These are phyloP conservation scores for Boletus reticulatus DNA, from an alignment of 768 basidiomycete species.

Conservation along the genomic window DNA sequence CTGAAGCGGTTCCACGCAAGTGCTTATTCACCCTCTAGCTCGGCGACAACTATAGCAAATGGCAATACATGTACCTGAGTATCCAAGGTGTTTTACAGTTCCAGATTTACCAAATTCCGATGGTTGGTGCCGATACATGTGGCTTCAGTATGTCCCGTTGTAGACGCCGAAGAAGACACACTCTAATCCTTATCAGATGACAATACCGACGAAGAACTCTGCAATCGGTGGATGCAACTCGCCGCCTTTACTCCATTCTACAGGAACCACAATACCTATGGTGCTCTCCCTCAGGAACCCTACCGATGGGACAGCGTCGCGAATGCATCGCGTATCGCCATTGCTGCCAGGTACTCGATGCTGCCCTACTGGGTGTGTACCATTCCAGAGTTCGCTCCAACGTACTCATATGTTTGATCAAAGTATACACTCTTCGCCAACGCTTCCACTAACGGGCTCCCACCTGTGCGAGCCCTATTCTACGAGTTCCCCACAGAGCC, in stretches of 20 bases:
- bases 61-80: slow-evolving; percentile 67
- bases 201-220: slow-evolving; percentile 79
- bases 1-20: neutral
- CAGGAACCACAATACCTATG: slow-evolving; percentile 69
- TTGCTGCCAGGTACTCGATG: slow-evolving; percentile 66
- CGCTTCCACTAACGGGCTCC: slow-evolving; percentile 60
- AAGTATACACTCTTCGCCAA: slow-evolving; percentile 76
- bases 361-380: slow-evolving; percentile 74
- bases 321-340: slow-evolving; percentile 67
- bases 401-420: neutral
- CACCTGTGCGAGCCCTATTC: slow-evolving; percentile 73
- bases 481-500: slow-evolving; percentile 75
- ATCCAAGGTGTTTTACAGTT: slow-evolving; percentile 81
- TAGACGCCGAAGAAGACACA: neutral
- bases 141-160: slow-evolving; percentile 28
- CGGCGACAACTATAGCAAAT: slow-evolving; percentile 75
- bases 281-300: slow-evolving; percentile 74
- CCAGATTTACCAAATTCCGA: slow-evolving; percentile 80
- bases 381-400: neutral
- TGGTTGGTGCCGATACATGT: slow-evolving; percentile 75
- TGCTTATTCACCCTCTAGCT: slow-evolving; percentile 39
- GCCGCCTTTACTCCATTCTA: slow-evolving; percentile 81
- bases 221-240: slow-evolving; percentile 86
- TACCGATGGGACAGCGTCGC: slow-evolving; percentile 82
- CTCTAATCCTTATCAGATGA: slow-evolving; percentile 26